Percentiles rank a stretch among this genome's conserved stretches.
phyloP scores from a whole-genome alignment of 768 basidiomycete genomes.

The Auriscalpium orientale region DNA sequence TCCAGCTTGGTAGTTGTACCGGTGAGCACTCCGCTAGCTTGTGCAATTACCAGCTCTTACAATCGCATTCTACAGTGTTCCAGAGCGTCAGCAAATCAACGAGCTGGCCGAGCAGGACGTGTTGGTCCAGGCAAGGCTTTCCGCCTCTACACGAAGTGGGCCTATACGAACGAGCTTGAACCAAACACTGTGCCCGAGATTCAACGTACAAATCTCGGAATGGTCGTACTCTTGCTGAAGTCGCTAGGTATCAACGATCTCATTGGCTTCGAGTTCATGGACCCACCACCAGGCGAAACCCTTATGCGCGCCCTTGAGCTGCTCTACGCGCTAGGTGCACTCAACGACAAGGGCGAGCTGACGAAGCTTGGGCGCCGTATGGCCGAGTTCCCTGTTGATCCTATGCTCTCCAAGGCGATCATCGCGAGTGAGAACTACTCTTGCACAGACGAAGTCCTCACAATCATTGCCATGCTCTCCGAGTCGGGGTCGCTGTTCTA shows the following conservation, averaged over 20 bases:
- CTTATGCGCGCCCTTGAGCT: slow-evolving; percentile 92
- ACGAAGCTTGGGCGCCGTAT: slow-evolving; percentile 96
- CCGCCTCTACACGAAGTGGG: slow-evolving; percentile 99
- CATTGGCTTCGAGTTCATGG: slow-evolving; percentile 97
- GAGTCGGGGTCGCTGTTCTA: slow-evolving; percentile 95
- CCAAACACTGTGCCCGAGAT: slow-evolving; percentile 98
- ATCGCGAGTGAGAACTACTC: slow-evolving; percentile 90
- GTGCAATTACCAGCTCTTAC: not conserved
- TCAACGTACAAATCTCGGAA: slow-evolving; percentile 95
- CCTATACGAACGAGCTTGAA: slow-evolving; percentile 90
- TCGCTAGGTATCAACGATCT: slow-evolving; percentile 97
- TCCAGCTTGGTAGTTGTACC: slow-evolving; percentile 94
- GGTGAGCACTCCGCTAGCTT: slow-evolving; percentile 38
- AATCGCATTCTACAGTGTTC: slow-evolving; percentile 57
- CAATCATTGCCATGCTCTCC: slow-evolving; percentile 95
- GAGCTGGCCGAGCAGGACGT: slow-evolving; percentile 94
- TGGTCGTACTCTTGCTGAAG: slow-evolving; percentile 92
- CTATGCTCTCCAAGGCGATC: slow-evolving; percentile 94
- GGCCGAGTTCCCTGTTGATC: slow-evolving; percentile 99
- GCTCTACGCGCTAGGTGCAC: slow-evolving; percentile 89
- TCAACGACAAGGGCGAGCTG: slow-evolving; percentile 93
- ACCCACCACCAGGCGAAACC: slow-evolving; percentile 96
- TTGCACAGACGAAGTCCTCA: slow-evolving; percentile 96
- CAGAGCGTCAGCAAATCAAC: slow-evolving; percentile 92
- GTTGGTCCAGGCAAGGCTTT: slow-evolving; percentile 98